Evolutionary conservation across 345 rosid species (phyloP), one percentile per base, ranked within the genome.

Genomic region (Carallia brachiata): DNA sequence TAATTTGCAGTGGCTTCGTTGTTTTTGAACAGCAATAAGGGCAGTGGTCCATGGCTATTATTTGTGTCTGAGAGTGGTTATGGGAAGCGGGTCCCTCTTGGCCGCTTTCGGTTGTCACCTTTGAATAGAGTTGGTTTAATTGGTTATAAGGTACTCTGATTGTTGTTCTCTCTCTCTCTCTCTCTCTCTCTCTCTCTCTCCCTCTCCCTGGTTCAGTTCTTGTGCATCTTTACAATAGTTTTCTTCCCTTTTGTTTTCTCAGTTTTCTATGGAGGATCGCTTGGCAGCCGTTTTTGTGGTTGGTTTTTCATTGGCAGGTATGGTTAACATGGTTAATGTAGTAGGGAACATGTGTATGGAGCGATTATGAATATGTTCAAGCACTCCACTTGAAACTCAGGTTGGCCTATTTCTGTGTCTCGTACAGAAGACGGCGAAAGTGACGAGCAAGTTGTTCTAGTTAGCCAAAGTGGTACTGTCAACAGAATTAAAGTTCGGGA

Each of bases 11-110:
- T 56, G 31, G 16, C n/a, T n/a, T 75, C 62, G 5, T 55, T 70
- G 23, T 66, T 28, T 62, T 73, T 50, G 23, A 53, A 57, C 70
- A 84, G 86, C 76, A 66, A 40, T 37, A 88, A 83, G 77, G 78
- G 77, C 62, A 70, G 69, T 48, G 99, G 97, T 68, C 99, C 97
- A 12, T 95, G 99, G 97, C 73, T 95, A 69, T 72, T 95, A 79
- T 90, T 95, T 54, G 79, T 94, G 66, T 87, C 96, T 56, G 96
- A 94, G 87, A 86, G 82, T 67, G 99, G 97, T 61, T 77, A 81
- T 34, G 99, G 98, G 67, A 94, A 94, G 85, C 90, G 97, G 78
- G 99, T 94, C 74, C 92, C 97, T 5, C 78, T 94, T 71, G 81
- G 93, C 67, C 86, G 96, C 70, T 94, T 92, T 70, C 85, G 84